Base-by-base conservation (phyloP, 1,284 basidiomycete genomes). In the Malassezia obtusa region DNA sequence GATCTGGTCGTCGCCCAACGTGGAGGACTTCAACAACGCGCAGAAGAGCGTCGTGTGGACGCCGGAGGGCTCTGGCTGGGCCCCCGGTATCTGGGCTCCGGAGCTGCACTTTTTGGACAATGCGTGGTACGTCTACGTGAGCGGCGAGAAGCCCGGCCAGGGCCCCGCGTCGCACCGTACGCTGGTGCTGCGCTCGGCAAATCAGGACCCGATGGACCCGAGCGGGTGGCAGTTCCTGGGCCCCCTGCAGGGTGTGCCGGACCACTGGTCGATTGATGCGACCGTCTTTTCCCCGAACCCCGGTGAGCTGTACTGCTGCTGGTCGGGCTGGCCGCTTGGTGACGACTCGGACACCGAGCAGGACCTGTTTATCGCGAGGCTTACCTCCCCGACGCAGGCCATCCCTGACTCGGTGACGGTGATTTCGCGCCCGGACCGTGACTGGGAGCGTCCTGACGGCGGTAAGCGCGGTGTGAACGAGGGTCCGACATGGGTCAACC, bases 401-500 rank as follows among this genome's bases (percentile, higher is more conserved):
- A 41, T 56, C 12, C 49, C 53, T 11, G 37, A 50, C 19, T 40
- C 53, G 32, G 41, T 56, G n/a, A 41, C 45, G n/a, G 45, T 45
- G 22, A 56, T 56, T 25, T 56, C 53, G 24, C 44, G 45, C 19
- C 53, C 53, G 9, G 49, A 41, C 22, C 26, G 28, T 1, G 15
- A 21, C 9, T 56, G 53, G 53, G 53, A 56, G 37, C 53, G 53
- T 26, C 53, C 53, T 4, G 49, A 56, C 25, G 49, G 49, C 4
- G 53, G 53, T 11, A 50, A 50, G 48, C 53, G 53, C n/a, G 53
- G 53, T 12, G 46, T 56, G 17, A 56, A 56, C 40, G 53, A 56
- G 49, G 53, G 53, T 3, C 53, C 53, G 4, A 37, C 48, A n/a
- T 56, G 30, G n/a, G 39, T 56, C 26, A 31, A 38, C n/a, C 21